These are phyloP conservation scores for Vigna reflexopilosa DNA, from an alignment of 306 rosid species.

Conservation along the genomic window DNA sequence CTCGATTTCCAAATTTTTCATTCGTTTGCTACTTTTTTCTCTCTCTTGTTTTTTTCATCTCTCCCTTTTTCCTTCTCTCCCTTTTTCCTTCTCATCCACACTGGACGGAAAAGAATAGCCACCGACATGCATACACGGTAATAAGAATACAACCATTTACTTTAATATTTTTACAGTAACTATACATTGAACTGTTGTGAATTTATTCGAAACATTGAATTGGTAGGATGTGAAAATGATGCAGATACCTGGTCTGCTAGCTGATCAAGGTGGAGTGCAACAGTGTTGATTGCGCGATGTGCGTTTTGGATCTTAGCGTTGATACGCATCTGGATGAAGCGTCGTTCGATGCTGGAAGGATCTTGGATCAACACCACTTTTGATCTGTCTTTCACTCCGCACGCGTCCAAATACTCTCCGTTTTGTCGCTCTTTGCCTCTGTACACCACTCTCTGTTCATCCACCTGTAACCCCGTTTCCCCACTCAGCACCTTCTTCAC, in stretches of 20 bases:
- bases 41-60: no score
- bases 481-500: slow-evolving; percentile 74
- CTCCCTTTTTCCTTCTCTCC: no score
- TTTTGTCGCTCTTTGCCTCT: slow-evolving; percentile 74
- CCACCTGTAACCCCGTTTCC: slow-evolving; percentile 63
- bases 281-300: slow-evolving; percentile 63
- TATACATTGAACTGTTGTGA: background rate
- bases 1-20: no score
- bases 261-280: slow-evolving; percentile 59
- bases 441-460: slow-evolving; percentile 68
- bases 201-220: background rate
- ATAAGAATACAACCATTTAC: no score
- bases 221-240: no score
- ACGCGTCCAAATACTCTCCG: slow-evolving; percentile 67
- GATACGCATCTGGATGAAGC: slow-evolving; percentile 57
- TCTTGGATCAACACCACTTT: slow-evolving; percentile 69
- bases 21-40: no score
- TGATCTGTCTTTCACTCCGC: slow-evolving; percentile 79
- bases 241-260: slow-evolving; percentile 69
- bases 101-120: no score
- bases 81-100: no score
- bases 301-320: slow-evolving; percentile 68
- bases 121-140: no score
- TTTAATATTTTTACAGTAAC: no score
- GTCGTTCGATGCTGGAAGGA: slow-evolving; percentile 71